A percentile compares a stretch with the other conserved stretches of the same genome.
Conservation (phyloP, 441 rosid genomes). For the Melastoma candidum region DNA sequence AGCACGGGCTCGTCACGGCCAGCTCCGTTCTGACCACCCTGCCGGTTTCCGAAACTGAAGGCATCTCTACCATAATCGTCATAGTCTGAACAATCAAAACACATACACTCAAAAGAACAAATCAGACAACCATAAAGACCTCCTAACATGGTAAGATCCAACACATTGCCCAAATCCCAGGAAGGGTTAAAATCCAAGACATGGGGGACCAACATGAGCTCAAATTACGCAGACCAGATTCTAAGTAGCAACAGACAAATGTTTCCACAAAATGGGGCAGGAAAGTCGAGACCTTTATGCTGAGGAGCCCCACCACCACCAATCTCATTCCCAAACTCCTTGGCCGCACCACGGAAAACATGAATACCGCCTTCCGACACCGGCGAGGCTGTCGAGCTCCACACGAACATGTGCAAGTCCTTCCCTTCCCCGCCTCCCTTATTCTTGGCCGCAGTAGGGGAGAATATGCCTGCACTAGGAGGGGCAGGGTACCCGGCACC, state of each 20-base stretch:
- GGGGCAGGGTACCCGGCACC: constrained; percentile 13
- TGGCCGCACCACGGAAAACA: too few relatives aligned
- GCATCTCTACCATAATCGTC: constrained; percentile 65
- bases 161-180: too few relatives aligned
- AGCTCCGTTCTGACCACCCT: constrained; percentile 27
- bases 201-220: neutral
- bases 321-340: too few relatives aligned
- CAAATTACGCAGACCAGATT: neutral
- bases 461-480: too few relatives aligned
- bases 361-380: too few relatives aligned
- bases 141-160: too few relatives aligned
- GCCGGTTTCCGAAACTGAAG: constrained; percentile 54
- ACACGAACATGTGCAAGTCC: too few relatives aligned
- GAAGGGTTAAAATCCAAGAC: too few relatives aligned
- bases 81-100: constrained; percentile 22
- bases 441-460: constrained; percentile 1
- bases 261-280: constrained; percentile 7
- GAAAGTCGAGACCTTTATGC: constrained; percentile 25
- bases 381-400: too few relatives aligned
- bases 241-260: constrained; percentile 9
- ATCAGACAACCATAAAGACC: too few relatives aligned
- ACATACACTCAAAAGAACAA: too few relatives aligned
- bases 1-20: constrained; percentile 53
- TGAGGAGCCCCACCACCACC: constrained; percentile 21
- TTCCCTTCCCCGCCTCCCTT: too few relatives aligned